These are phyloP conservation scores for Xylaria sp. DNA, from an alignment of 2,329 filamentous ascomycete genomes.

Conservation along the genomic window DNA sequence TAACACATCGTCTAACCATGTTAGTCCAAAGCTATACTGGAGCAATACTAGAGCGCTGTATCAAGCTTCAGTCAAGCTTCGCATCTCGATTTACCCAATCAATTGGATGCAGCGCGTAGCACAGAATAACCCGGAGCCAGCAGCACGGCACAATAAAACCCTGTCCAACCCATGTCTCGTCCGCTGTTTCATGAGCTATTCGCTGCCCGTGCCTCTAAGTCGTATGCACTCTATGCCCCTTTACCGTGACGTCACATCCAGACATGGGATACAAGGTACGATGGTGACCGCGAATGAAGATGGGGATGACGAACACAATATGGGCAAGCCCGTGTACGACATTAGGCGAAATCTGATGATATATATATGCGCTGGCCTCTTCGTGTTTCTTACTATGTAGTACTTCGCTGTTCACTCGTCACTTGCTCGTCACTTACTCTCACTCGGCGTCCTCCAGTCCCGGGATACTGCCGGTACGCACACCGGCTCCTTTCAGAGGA, in stretches of 20 bases:
- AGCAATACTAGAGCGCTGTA: neutral
- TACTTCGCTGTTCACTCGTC: neutral
- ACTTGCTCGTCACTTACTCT: neutral
- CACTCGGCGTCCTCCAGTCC: neutral
- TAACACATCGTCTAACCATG: neutral
- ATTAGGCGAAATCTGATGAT: neutral
- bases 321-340: neutral
- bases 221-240: neutral
- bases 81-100: conserved; percentile 37
- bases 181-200: conserved; percentile 16
- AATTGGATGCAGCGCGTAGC: conserved; percentile 1
- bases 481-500: conserved; percentile 1
- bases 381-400: neutral
- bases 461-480: conserved; percentile 1
- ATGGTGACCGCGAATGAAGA: neutral
- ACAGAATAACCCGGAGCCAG: neutral
- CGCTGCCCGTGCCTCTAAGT: conserved; percentile 3
- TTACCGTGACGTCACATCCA: conserved; percentile 24
- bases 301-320: neutral
- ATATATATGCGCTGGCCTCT: conserved; percentile 1
- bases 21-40: neutral
- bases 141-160: conserved; percentile 1
- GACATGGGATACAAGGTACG: conserved; percentile 6
- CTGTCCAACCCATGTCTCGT: conserved; percentile 10
- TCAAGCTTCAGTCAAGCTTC: conserved; percentile 9